Percentiles rank a stretch among this genome's conserved stretches.
phyloP scores from a whole-genome alignment of 345 rosid genomes.

The Trapa incisa region DNA sequence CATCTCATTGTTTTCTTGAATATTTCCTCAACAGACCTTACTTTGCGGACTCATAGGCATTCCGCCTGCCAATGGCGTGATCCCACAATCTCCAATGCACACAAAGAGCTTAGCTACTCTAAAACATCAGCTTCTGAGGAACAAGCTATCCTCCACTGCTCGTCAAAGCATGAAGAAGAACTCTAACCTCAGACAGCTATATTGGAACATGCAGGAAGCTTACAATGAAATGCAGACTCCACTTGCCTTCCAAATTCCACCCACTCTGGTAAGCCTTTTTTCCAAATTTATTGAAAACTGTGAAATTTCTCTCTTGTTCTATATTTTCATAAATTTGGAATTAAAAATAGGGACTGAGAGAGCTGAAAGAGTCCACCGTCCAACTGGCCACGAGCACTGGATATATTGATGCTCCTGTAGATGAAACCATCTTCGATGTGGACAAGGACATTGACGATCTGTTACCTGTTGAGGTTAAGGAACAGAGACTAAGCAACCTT shows the following conservation, averaged over 20 bases:
- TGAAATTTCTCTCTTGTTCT: constrained; percentile 5
- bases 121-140: constrained; percentile 72
- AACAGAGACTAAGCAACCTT: constrained; percentile 86
- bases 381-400: constrained; percentile 65
- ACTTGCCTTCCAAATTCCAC: constrained; percentile 40
- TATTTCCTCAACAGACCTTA: constrained; percentile 35
- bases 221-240: constrained; percentile 63
- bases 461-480: constrained; percentile 85
- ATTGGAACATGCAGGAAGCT: constrained; percentile 50
- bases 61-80: constrained; percentile 95
- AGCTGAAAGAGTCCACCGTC: constrained; percentile 78
- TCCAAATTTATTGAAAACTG: constrained; percentile 7
- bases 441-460: constrained; percentile 80
- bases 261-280: constrained; percentile 28
- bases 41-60: constrained; percentile 88
- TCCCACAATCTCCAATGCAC: constrained; percentile 98
- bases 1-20: not conserved
- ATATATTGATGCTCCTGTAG: constrained; percentile 69
- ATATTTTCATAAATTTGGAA: not conserved
- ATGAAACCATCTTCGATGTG: constrained; percentile 69
- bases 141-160: constrained; percentile 56
- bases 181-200: constrained; percentile 45
- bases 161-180: constrained; percentile 37
- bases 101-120: constrained; percentile 89
- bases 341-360: constrained; percentile 56